Percentiles rank a stretch among this genome's conserved stretches.
phyloP scores from a whole-genome alignment of 306 rosid species.

The Prunus mira region DNA sequence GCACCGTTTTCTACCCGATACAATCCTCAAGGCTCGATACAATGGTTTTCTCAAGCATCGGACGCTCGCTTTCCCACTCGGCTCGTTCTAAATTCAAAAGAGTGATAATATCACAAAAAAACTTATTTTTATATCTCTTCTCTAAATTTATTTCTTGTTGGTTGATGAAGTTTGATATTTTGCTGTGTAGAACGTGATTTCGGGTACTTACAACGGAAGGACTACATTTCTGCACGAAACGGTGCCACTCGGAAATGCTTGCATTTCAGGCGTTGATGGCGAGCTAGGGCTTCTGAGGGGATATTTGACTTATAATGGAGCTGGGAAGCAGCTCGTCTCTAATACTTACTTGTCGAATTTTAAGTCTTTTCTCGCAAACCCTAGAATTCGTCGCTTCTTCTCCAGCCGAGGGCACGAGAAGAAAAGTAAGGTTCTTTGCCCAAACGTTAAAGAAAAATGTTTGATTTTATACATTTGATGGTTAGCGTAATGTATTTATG shows the following conservation, averaged over 20 bases:
- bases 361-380: constrained; percentile 20
- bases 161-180: not conserved
- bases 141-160: not conserved
- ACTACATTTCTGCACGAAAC: not conserved
- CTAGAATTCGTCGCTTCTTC: constrained; percentile 26
- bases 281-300: constrained; percentile 21
- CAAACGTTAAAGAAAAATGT: not conserved
- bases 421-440: constrained; percentile 9
- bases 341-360: constrained; percentile 14
- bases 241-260: constrained; percentile 6
- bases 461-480: not conserved
- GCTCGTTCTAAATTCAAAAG: constrained; percentile 19
- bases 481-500: not conserved
- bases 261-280: constrained; percentile 14
- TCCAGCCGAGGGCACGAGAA: constrained; percentile 23
- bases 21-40: not conserved
- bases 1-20: not conserved
- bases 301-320: constrained; percentile 17
- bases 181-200: constrained; percentile 20
- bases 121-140: not conserved
- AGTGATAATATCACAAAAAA: not conserved
- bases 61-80: constrained; percentile 27
- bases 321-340: constrained; percentile 27
- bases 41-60: constrained; percentile 32
- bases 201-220: constrained; percentile 18